Evolutionary conservation across 495 filamentous ascomycete genomes (phyloP), one percentile per base, ranked within the genome.

Genomic region (Podospora anserina): DNA sequence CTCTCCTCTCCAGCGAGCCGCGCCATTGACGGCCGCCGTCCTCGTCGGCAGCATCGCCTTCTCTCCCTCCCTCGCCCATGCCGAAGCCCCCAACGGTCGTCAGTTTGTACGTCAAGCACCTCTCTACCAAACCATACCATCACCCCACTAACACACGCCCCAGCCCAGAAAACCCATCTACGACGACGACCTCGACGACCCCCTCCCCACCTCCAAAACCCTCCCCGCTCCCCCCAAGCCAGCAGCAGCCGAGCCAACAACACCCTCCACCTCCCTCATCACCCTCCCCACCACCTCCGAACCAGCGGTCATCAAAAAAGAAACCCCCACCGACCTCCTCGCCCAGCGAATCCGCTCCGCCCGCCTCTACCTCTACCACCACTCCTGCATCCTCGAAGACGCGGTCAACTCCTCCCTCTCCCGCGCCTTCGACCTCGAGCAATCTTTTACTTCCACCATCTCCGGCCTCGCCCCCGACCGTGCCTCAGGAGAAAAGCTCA

Each of bases 381-480:
- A 94, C 75, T 87, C 90, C 62, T 84, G 85, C 32, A 80, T 83
- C 26, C 86, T 88, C 67, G 93, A 97, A 82, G 88, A 91, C 79
- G 81, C 84, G 70, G 84, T 96, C 78, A 97, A 97, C 82, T 71
- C 77, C 69, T 81, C 89, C 74, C 87, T 97, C 78, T 89, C 92
- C 69, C 82, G 82, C 15, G 88, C 88, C 71, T 90, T 99, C 67
- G 75, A 86, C 71, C 87, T 93, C 71, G 95, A 99, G 82, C 86
- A 87, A 71, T 90, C 87, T 72, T 89, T 94, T 81, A 97, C 95
- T 67, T 85, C 85, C 74, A 97, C 95, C 60, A 80, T 99, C 71
- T 91, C 93, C 32, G 90, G 89, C 0, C 88, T 99, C 11, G 93
- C 93, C 49, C 95, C 95, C 26, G 83, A 92, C 13, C 88, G 88